Base-by-base conservation (phyloP, 371 early-diverging fungal species). In the Lichtheimia corymbifera region DNA sequence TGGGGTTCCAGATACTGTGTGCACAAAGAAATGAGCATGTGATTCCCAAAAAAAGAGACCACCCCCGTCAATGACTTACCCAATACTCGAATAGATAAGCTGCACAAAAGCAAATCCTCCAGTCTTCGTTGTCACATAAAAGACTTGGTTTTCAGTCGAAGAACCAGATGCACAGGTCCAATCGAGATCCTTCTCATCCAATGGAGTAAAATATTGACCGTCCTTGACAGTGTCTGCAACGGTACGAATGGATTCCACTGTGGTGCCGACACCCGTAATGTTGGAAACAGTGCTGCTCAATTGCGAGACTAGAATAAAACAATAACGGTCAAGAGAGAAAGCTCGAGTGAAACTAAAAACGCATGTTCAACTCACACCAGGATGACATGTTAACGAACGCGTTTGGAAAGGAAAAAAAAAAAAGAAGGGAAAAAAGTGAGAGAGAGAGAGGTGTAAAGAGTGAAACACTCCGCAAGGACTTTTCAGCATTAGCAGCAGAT, bases 91-190 rank as follows among this genome's bases (percentile, higher is more conserved):
- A 81, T 94, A 92, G 64, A 93, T 93, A 68, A 93, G 68, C 72
- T 95, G 92, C 35, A 90, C 82, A 74, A 94, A 89, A 9, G 85
- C 86, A 72, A 91, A 88, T 53, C 83, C 80, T 11, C 95, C 95
- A 24, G 83, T 73, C 55, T 91, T 81, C 13, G 88, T 85, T 40
- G 88, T 86, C 51, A 92, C 70, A 72, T 96, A 95, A 64, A 93
- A 88, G 5, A 94, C 91, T 72, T 94, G 93, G 55, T 90, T 93
- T 76, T 95, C 97, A 7, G 95, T 94, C 12, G 93, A 89, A 20
- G 87, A 86, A 56, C 91, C 89, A 61, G 82, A 74, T 30, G 89
- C 84, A 42, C 82, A 74, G 11, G 85, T 83, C 92, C 92, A 91
- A 17, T 86, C 83, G 50, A 90, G 80, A 73, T 92, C 93, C 55